These are phyloP conservation scores for Penicillium sp. DNA, from an alignment of 2,329 filamentous ascomycete species.

Conservation along the genomic window DNA sequence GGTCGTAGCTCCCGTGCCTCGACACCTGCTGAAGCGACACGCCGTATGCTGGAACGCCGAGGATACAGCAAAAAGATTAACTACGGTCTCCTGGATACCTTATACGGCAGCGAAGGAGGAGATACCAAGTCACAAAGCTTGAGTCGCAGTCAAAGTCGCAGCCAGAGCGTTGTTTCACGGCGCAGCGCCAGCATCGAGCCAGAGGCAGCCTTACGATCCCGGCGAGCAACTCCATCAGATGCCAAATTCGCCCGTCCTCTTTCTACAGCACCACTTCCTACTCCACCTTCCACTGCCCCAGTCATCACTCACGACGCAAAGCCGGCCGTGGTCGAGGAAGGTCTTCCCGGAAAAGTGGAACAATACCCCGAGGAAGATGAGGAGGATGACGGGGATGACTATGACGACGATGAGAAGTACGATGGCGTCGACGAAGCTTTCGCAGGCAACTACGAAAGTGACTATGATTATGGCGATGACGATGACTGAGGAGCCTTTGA, in stretches of 20 bases:
- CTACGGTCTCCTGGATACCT: constrained; percentile 50
- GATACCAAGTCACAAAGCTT: constrained; percentile 31
- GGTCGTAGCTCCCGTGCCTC: constrained; percentile 65
- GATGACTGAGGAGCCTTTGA: constrained; percentile 15
- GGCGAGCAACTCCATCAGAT: constrained; percentile 16
- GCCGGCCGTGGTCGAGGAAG: background rate
- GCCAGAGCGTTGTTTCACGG: constrained; percentile 33
- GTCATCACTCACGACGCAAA: background rate
- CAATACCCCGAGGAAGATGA: constrained; percentile 28
- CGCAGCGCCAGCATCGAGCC: constrained; percentile 31
- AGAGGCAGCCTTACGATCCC: constrained; percentile 18
- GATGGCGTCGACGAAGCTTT: constrained; percentile 36
- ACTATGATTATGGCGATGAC: constrained; percentile 22
- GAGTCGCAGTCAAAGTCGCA: constrained; percentile 36
- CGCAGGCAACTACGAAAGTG: constrained; percentile 30
- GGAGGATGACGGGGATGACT: constrained; percentile 25
- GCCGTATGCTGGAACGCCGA: constrained; percentile 65
- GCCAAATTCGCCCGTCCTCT: constrained; percentile 18
- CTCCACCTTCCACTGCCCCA: constrained; percentile 1
- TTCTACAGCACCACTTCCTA: constrained; percentile 1
- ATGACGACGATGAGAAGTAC: constrained; percentile 34
- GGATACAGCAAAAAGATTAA: constrained; percentile 74
- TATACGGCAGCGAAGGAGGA: constrained; percentile 41
- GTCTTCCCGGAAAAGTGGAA: background rate
- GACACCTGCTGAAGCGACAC: constrained; percentile 67